These are phyloP conservation scores for Aspergillus indologenus DNA, from an alignment of 495 filamentous ascomycete species.

Conservation along the genomic window DNA sequence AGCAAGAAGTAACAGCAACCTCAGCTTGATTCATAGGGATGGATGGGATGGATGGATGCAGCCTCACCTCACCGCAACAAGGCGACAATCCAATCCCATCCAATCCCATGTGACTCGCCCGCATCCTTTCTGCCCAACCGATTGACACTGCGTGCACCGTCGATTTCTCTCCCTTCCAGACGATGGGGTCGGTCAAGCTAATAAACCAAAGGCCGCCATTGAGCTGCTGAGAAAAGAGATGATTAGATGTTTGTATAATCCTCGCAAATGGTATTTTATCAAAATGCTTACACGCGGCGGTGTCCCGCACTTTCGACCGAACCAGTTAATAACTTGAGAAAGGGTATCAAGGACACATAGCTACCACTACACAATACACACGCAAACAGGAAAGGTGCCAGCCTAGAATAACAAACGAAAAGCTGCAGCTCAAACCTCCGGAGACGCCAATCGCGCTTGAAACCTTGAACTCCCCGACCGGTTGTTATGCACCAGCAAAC, in stretches of 20 bases:
- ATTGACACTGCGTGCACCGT: background rate
- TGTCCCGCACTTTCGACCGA: background rate
- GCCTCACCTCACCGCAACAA: conserved; percentile 5
- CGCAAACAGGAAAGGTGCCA: background rate
- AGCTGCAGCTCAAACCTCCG: background rate
- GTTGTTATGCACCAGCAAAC: conserved; percentile 51
- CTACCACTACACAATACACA: background rate
- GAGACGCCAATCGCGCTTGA: conserved; percentile 4
- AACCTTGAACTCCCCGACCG: conserved; percentile 2
- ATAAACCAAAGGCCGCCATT: no score
- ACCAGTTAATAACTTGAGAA: background rate
- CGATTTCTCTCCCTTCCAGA: background rate
- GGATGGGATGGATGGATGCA: no score
- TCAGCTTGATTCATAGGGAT: no score
- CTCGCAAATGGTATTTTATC: background rate
- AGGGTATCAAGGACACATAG: conserved; percentile 20
- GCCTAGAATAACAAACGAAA: background rate
- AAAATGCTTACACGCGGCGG: background rate
- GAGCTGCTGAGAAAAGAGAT: no score
- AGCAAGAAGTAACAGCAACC: background rate
- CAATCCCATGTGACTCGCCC: conserved; percentile 4
- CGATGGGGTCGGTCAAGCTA: no score
- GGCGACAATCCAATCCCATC: background rate
- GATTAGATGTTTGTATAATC: background rate
- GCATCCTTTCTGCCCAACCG: background rate